Base-by-base conservation (phyloP, 805 yeast species). In the Starmerella vaccinii region DNA sequence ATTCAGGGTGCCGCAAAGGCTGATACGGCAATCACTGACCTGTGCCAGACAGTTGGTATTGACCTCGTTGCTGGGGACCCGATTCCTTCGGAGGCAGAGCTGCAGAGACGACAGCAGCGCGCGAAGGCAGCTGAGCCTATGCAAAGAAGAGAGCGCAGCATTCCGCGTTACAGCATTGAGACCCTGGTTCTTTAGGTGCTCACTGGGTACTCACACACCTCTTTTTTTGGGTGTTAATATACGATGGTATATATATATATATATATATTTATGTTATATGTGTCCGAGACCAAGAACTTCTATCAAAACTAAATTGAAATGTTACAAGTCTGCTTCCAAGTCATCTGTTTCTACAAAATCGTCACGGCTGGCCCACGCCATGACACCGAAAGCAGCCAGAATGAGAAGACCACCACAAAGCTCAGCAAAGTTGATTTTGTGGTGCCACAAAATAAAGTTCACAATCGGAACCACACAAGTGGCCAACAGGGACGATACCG, bases 391-490 rank as follows among this genome's bases (percentile, higher is more conserved):
- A 0, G 95, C 95, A 21, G 72, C 61, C 34, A 84, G 73, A 32
- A 86, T 84, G 42, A 85, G 63, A 4, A 76, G 41, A 51, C 89
- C 87, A 7, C 95, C 95, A 3, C 76, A 2, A 26, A 84, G 55
- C 50, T 86, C 92, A 26, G 72, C 75, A 1, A 62, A 35, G 15
- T 78, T 72, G 48, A 86, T 69, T 2, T 65, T 69, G 22, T 77
- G 75, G 4, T 81, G 84, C 66, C 82, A 83, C 9, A 82, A 58
- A 0, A 74, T 49, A 81, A 83, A 84, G 62, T 86, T 95, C 19
- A 79, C 79, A 1, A 84, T 46, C 0, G 95, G 95, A 40, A 87
- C 92, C 48, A 86, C 64, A 55, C 86, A 74, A 19, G 88, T 87
- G 0, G 95, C 84, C 45, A 86, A 72, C 51, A 86, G 68, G 0